A percentile compares a stretch with the other conserved stretches of the same genome.
Evolutionary conservation across 2,329 filamentous ascomycete genomes (phyloP).

Genomic region (Colletotrichum somersetense): DNA sequence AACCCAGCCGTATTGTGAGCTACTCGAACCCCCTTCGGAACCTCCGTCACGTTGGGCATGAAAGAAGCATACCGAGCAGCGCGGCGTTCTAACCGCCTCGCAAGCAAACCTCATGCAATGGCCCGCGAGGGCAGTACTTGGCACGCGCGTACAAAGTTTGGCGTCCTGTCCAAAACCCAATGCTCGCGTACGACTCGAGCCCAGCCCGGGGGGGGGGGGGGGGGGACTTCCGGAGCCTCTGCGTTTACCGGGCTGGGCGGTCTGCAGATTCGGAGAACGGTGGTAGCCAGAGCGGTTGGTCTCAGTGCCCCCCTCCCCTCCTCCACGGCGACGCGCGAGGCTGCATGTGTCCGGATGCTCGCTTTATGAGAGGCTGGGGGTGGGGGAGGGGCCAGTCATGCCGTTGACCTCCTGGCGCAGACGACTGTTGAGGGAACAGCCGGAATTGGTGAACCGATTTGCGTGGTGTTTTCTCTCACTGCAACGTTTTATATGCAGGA

Average conservation of each 20-base stretch:
- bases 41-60: too few species aligned
- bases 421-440: background rate
- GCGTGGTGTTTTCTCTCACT: background rate
- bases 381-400: background rate
- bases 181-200: background rate
- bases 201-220: background rate
- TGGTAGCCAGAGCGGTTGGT: background rate
- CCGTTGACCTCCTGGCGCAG: background rate
- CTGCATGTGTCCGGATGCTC: background rate
- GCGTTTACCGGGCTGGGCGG: background rate
- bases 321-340: background rate
- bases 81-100: background rate
- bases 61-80: background rate
- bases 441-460: background rate
- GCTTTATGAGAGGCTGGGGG: background rate
- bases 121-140: background rate
- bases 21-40: background rate
- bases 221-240: background rate
- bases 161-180: background rate
- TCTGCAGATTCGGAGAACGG: background rate
- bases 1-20: too few species aligned
- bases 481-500: background rate
- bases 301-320: background rate
- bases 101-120: background rate
- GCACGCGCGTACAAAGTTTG: background rate